phyloP scores from a whole-genome alignment of 352 stramenopile species.

The Phytophthora palmivora region DNA sequence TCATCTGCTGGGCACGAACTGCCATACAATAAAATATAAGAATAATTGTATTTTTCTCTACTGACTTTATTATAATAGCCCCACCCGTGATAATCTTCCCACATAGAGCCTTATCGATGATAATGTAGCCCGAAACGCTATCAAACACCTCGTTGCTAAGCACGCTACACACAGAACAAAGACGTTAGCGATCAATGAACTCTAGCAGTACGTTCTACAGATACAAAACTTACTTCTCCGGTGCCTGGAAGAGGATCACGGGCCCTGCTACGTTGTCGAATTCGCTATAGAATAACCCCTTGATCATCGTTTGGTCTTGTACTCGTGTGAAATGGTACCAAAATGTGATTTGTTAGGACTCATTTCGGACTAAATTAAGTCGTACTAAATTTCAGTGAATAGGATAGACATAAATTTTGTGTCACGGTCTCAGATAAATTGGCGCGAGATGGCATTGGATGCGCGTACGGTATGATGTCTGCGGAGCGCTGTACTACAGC shows the following conservation, averaged over 20 bases:
- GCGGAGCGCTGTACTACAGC: background rate
- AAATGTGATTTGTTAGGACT: no score
- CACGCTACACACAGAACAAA: slow-evolving; percentile 47
- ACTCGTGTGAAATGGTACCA: no score
- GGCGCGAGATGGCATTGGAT: slow-evolving; percentile 31
- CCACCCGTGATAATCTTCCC: slow-evolving; percentile 86
- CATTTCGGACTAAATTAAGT: slow-evolving; percentile 8
- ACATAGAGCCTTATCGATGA: slow-evolving; percentile 89
- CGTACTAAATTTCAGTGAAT: background rate
- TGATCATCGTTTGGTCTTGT: slow-evolving; percentile 70
- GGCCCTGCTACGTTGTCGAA: slow-evolving; percentile 93
- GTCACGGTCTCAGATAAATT: slow-evolving; percentile 21
- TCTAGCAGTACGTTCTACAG: background rate
- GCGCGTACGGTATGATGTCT: slow-evolving; percentile 31
- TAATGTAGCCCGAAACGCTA: slow-evolving; percentile 89
- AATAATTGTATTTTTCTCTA: background rate
- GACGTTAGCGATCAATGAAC: background rate
- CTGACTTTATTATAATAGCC: no score
- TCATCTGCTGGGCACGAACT: slow-evolving; percentile 83
- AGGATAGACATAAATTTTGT: slow-evolving; percentile 12
- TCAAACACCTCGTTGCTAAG: slow-evolving; percentile 88
- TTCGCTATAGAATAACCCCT: slow-evolving; percentile 92
- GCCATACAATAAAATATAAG: background rate
- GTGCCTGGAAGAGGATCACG: slow-evolving; percentile 91
- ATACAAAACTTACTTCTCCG: slow-evolving; percentile 58